Base-by-base conservation (phyloP, 805 yeast genomes). In the Candida krabiensis region DNA sequence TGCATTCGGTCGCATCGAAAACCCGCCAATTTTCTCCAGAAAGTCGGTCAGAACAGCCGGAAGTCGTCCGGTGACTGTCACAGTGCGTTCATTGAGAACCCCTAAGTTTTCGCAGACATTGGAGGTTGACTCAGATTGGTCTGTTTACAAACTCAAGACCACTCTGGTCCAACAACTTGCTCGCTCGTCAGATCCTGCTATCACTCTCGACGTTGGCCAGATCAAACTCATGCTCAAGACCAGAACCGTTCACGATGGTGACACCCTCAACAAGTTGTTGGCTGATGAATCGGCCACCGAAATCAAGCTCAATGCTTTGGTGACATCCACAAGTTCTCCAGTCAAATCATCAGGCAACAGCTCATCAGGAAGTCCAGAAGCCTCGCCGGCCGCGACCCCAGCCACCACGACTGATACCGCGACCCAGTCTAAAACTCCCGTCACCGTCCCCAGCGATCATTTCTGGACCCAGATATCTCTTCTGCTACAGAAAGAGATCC, bases 1-100 rank as follows among this genome's bases (percentile, higher is more conserved):
- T n/a, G n/a, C n/a, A n/a, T n/a, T n/a, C n/a, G n/a, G n/a, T n/a
- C 41, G 39, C 22, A 25, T 47, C 4, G 23, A 32, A 9, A 31
- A 63, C 28, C 61, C 66, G 0, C 49, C 67, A 0, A 35, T 63
- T 1, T 62, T 58, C 28, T 29, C 44, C 32, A 54, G 69, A 4
- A 49, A 56, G n/a, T n/a, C n/a, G n/a, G n/a, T n/a, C n/a, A n/a
- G n/a, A n/a, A n/a, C n/a, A n/a, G n/a, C n/a, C n/a, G n/a, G n/a
- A n/a, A n/a, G n/a, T n/a, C n/a, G n/a, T n/a, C 18, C 35, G 3
- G 30, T 56, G n/a, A 32, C 21, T 11, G 61, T 73, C 12, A 51
- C 59, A 4, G 69, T 86, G 55, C 83, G 82, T 59, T 83, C 90
- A 21, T 73, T 87, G 38, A 79, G 80, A 50, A 76, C 83, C 4